Conservation (phyloP, 2,329 filamentous ascomycete species). For the Neofusicoccum laricinum region DNA sequence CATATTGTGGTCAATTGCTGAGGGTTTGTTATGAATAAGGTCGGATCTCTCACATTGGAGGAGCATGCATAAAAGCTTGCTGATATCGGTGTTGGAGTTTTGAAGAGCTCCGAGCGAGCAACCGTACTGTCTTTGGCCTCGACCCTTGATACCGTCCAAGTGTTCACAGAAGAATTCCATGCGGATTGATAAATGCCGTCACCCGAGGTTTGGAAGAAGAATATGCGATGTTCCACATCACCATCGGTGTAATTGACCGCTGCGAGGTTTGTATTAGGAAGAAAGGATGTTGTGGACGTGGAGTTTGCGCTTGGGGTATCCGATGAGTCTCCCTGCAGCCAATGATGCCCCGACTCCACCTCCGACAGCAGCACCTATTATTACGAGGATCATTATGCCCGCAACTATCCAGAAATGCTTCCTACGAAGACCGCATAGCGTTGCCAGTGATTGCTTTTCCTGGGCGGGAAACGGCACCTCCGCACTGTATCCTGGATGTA, state of each 20-base stretch:
- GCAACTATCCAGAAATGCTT: background rate
- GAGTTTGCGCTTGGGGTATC: background rate
- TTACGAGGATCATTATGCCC: background rate
- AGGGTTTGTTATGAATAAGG: too few relatives aligned
- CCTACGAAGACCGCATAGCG: background rate
- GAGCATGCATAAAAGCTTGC: slow-evolving; percentile 1
- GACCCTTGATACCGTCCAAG: background rate
- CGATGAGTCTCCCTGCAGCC: background rate
- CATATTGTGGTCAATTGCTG: too few relatives aligned
- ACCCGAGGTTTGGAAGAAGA: background rate
- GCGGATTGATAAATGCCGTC: background rate
- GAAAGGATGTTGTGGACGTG: background rate
- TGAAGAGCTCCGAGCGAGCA: background rate
- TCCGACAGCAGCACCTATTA: background rate
- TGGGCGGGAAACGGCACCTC: too few relatives aligned
- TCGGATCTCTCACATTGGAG: background rate
- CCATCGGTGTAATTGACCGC: background rate
- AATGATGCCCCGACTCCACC: background rate
- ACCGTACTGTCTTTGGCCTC: background rate
- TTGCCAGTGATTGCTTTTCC: background rate
- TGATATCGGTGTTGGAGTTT: background rate
- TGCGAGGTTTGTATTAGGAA: background rate
- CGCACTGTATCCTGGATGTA: too few relatives aligned
- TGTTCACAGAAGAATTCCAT: background rate
- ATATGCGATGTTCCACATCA: background rate